phyloP scores from a whole-genome alignment of 768 basidiomycete species.

The Auriscalpium vulgare region DNA sequence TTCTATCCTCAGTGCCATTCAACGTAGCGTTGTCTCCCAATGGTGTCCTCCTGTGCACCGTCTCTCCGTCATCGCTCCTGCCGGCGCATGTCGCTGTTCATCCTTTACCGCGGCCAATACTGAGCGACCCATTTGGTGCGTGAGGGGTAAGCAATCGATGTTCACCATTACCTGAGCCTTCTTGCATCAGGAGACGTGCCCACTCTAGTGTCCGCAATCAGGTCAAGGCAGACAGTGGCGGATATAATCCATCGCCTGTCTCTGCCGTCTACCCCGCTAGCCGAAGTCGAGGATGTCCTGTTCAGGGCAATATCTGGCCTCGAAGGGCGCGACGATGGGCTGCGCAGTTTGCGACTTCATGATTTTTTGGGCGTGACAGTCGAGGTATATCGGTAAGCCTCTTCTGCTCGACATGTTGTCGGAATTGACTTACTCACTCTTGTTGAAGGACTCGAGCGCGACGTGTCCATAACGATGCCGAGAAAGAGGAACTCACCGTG shows the following conservation, averaged over 20 bases:
- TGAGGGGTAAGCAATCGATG: too few species aligned
- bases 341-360: constrained; percentile 33
- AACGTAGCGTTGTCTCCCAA: constrained; percentile 53
- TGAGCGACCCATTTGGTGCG: background rate
- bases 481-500: constrained; percentile 32
- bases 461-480: constrained; percentile 22
- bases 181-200: constrained; percentile 12
- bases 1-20: constrained; percentile 42
- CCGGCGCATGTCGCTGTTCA: constrained; percentile 10
- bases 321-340: constrained; percentile 34
- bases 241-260: constrained; percentile 56
- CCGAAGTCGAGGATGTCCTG: constrained; percentile 40
- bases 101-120: constrained; percentile 3
- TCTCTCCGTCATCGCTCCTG: constrained; percentile 24
- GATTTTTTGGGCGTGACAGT: constrained; percentile 45
- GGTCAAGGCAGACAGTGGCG: constrained; percentile 42
- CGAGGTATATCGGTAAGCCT: constrained; percentile 28
- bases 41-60: constrained; percentile 43
- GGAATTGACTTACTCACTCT: too few species aligned
- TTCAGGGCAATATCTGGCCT: constrained; percentile 38
- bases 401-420: background rate
- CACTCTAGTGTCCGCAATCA: constrained; percentile 34
- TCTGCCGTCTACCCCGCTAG: constrained; percentile 29
- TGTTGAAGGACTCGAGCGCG: constrained; percentile 26
- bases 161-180: too few species aligned